Evolutionary conservation across 768 basidiomycete genomes (phyloP).

Genomic region (Tylopilus sp.): DNA sequence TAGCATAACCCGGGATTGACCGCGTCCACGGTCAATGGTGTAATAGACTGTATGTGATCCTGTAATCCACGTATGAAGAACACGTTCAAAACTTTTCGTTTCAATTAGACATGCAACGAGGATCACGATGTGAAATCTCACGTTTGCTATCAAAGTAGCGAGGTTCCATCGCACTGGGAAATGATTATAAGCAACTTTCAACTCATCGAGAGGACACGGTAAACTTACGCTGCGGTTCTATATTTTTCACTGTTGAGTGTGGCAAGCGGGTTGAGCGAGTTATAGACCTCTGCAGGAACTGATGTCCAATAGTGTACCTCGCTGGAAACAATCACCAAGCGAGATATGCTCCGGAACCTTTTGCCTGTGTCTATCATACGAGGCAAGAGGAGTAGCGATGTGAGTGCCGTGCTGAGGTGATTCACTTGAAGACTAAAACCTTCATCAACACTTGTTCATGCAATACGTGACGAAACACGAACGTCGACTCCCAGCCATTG

Average conservation of each 20-base stretch:
- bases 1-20: conserved; percentile 32
- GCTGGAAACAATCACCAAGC: conserved; percentile 34
- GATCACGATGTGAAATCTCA: conserved; percentile 1
- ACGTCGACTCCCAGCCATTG: conserved; percentile 50
- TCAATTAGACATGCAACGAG: not conserved
- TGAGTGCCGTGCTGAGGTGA: conserved; percentile 30
- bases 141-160: conserved; percentile 30
- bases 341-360: conserved; percentile 18
- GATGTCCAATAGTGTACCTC: conserved; percentile 19
- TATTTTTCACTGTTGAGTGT: conserved; percentile 23
- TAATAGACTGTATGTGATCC: conserved; percentile 12
- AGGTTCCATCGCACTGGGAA: conserved; percentile 8
- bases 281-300: conserved; percentile 20
- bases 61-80: conserved; percentile 31
- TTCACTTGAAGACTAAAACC: conserved; percentile 34
- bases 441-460: not conserved
- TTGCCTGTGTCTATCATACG: conserved; percentile 24
- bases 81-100: conserved; percentile 26
- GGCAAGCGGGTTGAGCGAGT: conserved; percentile 20
- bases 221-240: conserved; percentile 14
- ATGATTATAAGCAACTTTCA: not conserved
- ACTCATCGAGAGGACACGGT: not conserved
- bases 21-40: conserved; percentile 24
- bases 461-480: not conserved
- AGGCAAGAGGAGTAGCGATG: conserved; percentile 34